These are phyloP conservation scores for Ambrosia trifida DNA, from an alignment of 129 eudicot genomes.

Conservation along the genomic window DNA sequence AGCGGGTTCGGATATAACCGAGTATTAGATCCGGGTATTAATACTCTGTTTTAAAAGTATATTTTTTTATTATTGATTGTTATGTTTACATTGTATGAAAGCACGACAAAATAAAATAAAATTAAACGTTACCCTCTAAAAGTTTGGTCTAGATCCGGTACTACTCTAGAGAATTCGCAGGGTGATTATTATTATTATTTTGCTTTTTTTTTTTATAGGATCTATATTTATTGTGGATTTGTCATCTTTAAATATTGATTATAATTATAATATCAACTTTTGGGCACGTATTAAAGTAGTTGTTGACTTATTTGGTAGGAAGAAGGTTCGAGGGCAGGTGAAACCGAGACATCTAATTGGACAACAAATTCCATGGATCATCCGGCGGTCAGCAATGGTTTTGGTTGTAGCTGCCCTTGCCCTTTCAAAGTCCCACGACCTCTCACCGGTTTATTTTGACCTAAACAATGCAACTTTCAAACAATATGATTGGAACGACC, in stretches of 20 bases:
- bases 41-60: too few species aligned
- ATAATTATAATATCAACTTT: not conserved
- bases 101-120: too few species aligned
- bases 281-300: not conserved
- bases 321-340: constrained; percentile 26
- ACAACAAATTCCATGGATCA: constrained; percentile 15
- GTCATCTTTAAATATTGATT: not conserved
- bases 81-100: too few species aligned
- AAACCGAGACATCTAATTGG: constrained; percentile 27
- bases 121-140: too few species aligned
- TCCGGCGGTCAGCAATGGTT: constrained; percentile 26
- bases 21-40: too few species aligned
- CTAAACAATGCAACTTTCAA: not conserved
- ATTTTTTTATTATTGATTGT: too few species aligned
- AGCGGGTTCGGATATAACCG: too few species aligned
- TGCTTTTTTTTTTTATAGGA: too few species aligned
- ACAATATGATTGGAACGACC: not conserved
- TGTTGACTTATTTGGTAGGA: not conserved
- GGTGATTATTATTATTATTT: too few species aligned
- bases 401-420: constrained; percentile 26
- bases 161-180: too few species aligned
- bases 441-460: not conserved
- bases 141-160: too few species aligned
- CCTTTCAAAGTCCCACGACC: not conserved
- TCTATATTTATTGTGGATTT: too few species aligned